phyloP scores from a whole-genome alignment of 495 filamentous ascomycete genomes.

The Tuber indicum region DNA sequence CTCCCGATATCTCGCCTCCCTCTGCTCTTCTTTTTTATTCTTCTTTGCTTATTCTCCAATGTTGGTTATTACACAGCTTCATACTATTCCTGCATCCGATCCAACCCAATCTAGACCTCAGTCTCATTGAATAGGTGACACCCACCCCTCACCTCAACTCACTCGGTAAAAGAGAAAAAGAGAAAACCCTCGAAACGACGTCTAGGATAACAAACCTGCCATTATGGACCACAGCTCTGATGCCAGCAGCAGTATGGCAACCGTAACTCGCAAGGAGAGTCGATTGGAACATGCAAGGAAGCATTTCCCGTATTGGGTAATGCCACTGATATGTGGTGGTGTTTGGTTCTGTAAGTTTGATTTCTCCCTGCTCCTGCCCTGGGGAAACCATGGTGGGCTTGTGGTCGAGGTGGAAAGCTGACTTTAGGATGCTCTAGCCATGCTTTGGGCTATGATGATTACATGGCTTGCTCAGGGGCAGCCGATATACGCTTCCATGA shows the following conservation, averaged over 20 bases:
- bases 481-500: slow-evolving; percentile 62
- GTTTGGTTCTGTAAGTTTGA: slow-evolving; percentile 65
- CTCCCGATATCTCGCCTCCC: neutral
- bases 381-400: neutral
- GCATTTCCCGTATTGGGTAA: slow-evolving; percentile 60
- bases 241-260: neutral
- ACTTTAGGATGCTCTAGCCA: slow-evolving; percentile 45
- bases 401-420: neutral
- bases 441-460: slow-evolving; percentile 62
- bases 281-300: slow-evolving; percentile 23
- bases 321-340: slow-evolving; percentile 70
- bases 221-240: neutral
- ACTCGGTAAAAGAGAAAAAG: neutral
- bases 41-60: neutral
- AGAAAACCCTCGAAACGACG: neutral
- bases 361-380: neutral
- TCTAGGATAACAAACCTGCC: neutral
- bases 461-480: slow-evolving; percentile 60
- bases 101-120: neutral
- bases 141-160: neutral
- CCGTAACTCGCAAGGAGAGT: slow-evolving; percentile 17
- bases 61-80: neutral
- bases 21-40: neutral
- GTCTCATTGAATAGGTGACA: neutral
- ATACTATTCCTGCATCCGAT: neutral